A percentile compares a stretch with the other conserved stretches of the same genome.
phyloP scores from a whole-genome alignment of 129 eudicot species.

The Helichrysum umbraculigerum region DNA sequence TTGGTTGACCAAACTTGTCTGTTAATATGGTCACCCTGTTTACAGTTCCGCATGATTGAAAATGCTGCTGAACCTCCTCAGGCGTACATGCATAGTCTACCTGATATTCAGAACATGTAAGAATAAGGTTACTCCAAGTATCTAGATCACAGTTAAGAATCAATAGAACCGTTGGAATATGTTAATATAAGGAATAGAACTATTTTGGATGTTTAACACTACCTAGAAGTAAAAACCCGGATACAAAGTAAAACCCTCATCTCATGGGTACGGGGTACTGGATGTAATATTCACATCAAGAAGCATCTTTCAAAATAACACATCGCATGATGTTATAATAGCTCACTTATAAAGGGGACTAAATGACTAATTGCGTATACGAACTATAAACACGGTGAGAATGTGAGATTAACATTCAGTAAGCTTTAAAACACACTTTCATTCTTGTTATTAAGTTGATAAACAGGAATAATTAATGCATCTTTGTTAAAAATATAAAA shows the following conservation, averaged over 20 bases:
- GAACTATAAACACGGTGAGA: neutral
- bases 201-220: neutral
- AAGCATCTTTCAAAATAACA: neutral
- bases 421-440: neutral
- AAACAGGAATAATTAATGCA: neutral
- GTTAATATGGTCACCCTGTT: slow-evolving; percentile 88
- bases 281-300: neutral
- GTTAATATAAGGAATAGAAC: slow-evolving; percentile 1
- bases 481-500: neutral
- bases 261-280: neutral
- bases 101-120: slow-evolving; percentile 38
- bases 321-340: neutral
- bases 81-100: slow-evolving; percentile 97
- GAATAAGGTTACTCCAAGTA: slow-evolving; percentile 7
- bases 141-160: slow-evolving; percentile 14
- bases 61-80: slow-evolving; percentile 93
- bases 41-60: slow-evolving; percentile 81
- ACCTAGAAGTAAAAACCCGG: neutral
- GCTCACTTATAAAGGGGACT: neutral
- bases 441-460: neutral
- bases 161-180: neutral
- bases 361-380: neutral
- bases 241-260: neutral
- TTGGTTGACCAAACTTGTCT: slow-evolving; percentile 90
- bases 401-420: neutral